A percentile compares a stretch with the other conserved stretches of the same genome.
Conservation (phyloP, 345 rosid genomes). For the Rhodamnia rubescens region DNA sequence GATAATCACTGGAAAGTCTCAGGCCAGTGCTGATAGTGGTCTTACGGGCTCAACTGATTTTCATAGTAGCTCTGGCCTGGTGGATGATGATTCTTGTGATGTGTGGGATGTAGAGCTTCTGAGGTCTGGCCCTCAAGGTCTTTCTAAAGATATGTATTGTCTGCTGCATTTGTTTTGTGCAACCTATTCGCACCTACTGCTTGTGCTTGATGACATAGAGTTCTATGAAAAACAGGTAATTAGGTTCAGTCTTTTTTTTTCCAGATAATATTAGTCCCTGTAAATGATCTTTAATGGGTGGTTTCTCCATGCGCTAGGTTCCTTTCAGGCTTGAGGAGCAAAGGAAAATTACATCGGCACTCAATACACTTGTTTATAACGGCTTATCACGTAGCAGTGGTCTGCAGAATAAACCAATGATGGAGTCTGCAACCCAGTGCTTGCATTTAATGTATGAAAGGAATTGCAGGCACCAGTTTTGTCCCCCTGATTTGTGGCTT, state of each 20-base stretch:
- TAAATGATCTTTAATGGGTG: neutral
- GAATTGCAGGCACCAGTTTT: slow-evolving; percentile 86
- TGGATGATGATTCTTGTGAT: slow-evolving; percentile 33
- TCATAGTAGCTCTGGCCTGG: slow-evolving; percentile 23
- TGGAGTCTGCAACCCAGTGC: slow-evolving; percentile 86
- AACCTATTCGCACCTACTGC: slow-evolving; percentile 74
- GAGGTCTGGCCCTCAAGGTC: slow-evolving; percentile 58
- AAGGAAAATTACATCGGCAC: slow-evolving; percentile 62
- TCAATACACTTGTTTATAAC: slow-evolving; percentile 83
- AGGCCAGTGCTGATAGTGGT: slow-evolving; percentile 16
- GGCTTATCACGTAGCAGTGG: slow-evolving; percentile 39
- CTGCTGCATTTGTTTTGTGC: slow-evolving; percentile 88
- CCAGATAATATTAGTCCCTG: neutral
- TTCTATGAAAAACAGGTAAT: slow-evolving; percentile 95
- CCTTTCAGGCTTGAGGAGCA: slow-evolving; percentile 84
- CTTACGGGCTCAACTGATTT: slow-evolving; percentile 16
- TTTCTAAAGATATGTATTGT: slow-evolving; percentile 60
- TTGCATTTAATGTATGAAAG: slow-evolving; percentile 91
- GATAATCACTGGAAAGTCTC: slow-evolving; percentile 71
- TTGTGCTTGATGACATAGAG: slow-evolving; percentile 97
- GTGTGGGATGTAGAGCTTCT: slow-evolving; percentile 64
- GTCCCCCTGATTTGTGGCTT: slow-evolving; percentile 84
- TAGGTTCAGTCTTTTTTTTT: neutral
- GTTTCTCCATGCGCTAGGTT: slow-evolving; percentile 32
- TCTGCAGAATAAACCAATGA: slow-evolving; percentile 47